Evolutionary conservation across 306 rosid genomes (phyloP).

Genomic region (Hippophae tibetana): DNA sequence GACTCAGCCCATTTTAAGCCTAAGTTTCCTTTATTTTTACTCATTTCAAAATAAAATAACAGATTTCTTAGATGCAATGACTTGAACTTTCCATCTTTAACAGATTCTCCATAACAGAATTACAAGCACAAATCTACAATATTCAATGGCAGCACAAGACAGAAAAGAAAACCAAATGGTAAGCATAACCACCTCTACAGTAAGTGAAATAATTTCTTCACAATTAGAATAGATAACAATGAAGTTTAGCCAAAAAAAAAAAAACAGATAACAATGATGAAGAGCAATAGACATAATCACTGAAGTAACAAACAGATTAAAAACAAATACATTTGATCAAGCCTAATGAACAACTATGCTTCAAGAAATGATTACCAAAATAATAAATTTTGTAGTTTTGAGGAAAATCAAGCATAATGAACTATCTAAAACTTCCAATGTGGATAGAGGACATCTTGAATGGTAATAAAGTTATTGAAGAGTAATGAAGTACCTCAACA

Average conservation of each 20-base stretch:
- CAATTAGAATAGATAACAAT: too few relatives aligned
- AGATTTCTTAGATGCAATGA: conserved; percentile 4
- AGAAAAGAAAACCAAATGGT: background rate
- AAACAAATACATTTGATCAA: too few relatives aligned
- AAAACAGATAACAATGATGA: too few relatives aligned
- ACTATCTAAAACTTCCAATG: background rate
- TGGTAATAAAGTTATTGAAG: conserved; percentile 1
- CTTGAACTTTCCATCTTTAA: conserved; percentile 10
- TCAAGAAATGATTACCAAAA: background rate
- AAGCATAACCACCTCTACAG: too few relatives aligned
- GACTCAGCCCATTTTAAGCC: conserved; percentile 23
- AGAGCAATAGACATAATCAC: too few relatives aligned
- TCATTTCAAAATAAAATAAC: background rate
- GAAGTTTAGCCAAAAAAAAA: too few relatives aligned
- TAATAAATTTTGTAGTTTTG: too few relatives aligned
- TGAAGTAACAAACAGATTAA: too few relatives aligned
- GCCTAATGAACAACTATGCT: background rate
- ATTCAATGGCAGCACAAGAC: background rate
- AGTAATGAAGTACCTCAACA: conserved; percentile 32
- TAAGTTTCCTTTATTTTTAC: background rate
- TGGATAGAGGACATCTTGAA: conserved; percentile 4
- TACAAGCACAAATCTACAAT: background rate
- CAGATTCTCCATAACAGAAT: background rate
- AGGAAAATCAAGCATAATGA: conserved; percentile 7
- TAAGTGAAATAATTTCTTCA: too few relatives aligned